These are phyloP conservation scores for Saccharata proteae DNA, from an alignment of 2,329 filamentous ascomycete genomes.

Conservation along the genomic window DNA sequence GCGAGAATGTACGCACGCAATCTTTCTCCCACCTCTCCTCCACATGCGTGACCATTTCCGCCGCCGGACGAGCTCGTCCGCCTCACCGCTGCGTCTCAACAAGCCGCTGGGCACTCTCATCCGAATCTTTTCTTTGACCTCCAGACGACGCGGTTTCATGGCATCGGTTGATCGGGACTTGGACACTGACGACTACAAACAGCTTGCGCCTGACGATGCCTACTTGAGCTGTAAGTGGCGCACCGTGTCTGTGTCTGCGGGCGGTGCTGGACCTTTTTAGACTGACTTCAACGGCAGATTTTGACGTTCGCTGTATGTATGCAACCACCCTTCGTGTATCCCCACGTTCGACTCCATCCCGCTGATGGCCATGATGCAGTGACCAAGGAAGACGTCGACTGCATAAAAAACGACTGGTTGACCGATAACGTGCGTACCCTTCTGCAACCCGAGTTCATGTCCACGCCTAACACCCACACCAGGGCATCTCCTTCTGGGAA, in stretches of 20 bases:
- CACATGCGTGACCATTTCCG: background rate
- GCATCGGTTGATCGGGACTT: constrained; percentile 1
- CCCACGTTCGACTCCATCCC: constrained; percentile 3
- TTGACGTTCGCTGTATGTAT: constrained; percentile 51
- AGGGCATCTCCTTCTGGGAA: constrained; percentile 97
- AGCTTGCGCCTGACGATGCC: constrained; percentile 51
- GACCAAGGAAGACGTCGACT: constrained; percentile 78
- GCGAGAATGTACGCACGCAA: constrained; percentile 32
- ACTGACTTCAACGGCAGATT: constrained; percentile 36
- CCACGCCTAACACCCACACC: constrained; percentile 6
- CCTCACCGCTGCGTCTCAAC: background rate
- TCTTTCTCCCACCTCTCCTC: background rate
- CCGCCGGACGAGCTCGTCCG: background rate
- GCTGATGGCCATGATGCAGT: constrained; percentile 39
- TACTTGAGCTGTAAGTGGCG: constrained; percentile 55
- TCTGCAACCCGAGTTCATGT: background rate
- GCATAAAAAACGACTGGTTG: constrained; percentile 85
- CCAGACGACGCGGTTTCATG: constrained; percentile 4
- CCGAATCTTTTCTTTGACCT: background rate
- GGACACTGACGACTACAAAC: constrained; percentile 15
- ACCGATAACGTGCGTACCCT: constrained; percentile 68
- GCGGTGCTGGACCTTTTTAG: too few relatives aligned
- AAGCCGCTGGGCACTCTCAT: constrained; percentile 7
- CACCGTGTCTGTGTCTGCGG: background rate
- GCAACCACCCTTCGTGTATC: constrained; percentile 12